A percentile compares a stretch with the other conserved stretches of the same genome.
Conservation (phyloP, 139 green algal genomes). For the Ettlia oleoabundans region DNA sequence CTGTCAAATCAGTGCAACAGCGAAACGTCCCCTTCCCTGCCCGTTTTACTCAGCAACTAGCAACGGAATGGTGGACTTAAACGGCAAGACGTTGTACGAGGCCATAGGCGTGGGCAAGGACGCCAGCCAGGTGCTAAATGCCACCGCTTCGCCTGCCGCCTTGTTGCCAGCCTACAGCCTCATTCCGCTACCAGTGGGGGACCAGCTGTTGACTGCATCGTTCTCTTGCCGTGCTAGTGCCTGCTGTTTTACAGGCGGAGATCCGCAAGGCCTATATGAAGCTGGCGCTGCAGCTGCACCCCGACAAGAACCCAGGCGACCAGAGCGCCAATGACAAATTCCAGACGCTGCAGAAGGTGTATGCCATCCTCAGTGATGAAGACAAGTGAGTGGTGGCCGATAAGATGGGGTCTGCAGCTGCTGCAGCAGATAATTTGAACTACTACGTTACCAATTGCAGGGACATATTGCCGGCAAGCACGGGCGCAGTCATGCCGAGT, state of each 20-base stretch:
- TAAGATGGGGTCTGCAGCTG: too few species aligned
- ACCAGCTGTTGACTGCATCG: neutral
- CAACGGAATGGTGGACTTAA: neutral
- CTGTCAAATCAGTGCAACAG: too few species aligned
- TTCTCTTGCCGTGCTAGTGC: neutral
- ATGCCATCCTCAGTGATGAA: conserved; percentile 82
- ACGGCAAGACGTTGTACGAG: conserved; percentile 55
- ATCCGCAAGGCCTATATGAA: conserved; percentile 79
- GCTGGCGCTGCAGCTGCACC: conserved; percentile 88
- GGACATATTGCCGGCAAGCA: neutral
- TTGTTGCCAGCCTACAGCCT: too few species aligned
- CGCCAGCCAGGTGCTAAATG: conserved; percentile 56
- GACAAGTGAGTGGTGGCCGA: conserved; percentile 72
- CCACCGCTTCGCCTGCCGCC: too few species aligned
- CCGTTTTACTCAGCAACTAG: neutral
- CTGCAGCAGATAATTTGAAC: too few species aligned
- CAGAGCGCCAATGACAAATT: conserved; percentile 74
- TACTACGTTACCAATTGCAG: neutral
- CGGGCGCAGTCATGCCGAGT: neutral
- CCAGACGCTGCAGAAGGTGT: conserved; percentile 91
- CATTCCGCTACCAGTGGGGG: too few species aligned
- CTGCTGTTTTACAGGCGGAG: neutral
- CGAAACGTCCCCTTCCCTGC: neutral
- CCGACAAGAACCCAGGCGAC: conserved; percentile 90
- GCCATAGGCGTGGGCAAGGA: conserved; percentile 65